Base-by-base conservation (phyloP, 1,139 yeast genomes). In the Nadsonia commutata region DNA sequence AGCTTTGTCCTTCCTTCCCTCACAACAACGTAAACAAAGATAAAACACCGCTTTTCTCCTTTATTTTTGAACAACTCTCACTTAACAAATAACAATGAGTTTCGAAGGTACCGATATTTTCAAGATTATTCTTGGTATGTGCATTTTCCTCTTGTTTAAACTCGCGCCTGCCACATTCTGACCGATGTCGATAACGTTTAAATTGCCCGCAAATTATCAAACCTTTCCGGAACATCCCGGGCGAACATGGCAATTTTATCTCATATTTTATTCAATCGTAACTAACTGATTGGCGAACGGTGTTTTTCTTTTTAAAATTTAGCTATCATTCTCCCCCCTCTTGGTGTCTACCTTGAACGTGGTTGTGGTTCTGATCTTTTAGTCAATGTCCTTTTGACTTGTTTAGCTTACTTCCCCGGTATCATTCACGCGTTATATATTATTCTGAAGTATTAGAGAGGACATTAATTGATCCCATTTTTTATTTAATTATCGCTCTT, bases 331-430 rank as follows among this genome's bases (percentile, higher is more conserved):
- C 65, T 80, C 49, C 88, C 88, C 42, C 88, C 88, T 45, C 63
- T 80, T 49, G 88, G 86, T 49, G 90, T 80, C 17, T 78, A 78
- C 62, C 59, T 78, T 50, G 85, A 80, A 64, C 66, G 70, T 52
- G 90, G 88, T 36, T 75, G 82, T 58, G 62, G 70, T 19, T 57
- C 65, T 17, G 67, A 79, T 31, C 64, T 80, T 43, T 63, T 78
- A 44, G 66, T 80, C 57, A 78, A 77, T 62, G 65, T 78, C 47
- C 49, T 78, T 46, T 70, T 80, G 60, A 75, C 81, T 39, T 59
- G 73, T 44, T 66, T 78, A 48, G 86, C 83, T 45, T 78, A 71
- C 62, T 74, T 60, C 78, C 85, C 51, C 40, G 60, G 80, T 56
- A 74, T 76, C 46, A 66, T 78, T 48, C 81, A 78, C 55, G 84